These are phyloP conservation scores for Warburgia ugandensis DNA, from an alignment of 164 flowering plant species.

Conservation along the genomic window DNA sequence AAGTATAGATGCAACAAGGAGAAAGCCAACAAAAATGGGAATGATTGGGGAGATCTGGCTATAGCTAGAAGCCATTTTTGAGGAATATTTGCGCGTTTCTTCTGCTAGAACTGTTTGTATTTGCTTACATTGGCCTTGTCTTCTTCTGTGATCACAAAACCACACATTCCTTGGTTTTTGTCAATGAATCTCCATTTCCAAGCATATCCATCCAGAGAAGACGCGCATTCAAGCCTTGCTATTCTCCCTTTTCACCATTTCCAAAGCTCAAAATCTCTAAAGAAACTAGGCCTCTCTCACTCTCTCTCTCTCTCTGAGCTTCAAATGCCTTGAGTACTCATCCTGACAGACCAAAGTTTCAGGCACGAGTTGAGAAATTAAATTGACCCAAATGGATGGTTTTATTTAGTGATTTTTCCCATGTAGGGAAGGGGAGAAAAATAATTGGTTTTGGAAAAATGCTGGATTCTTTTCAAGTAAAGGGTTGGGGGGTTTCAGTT, in stretches of 20 bases:
- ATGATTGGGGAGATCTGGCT: constrained; percentile 46
- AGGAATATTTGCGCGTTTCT: constrained; percentile 21
- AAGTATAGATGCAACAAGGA: constrained; percentile 32
- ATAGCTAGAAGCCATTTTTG: constrained; percentile 41
- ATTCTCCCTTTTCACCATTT: constrained; percentile 19
- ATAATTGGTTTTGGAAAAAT: constrained; percentile 30
- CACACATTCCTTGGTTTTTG: constrained; percentile 28
- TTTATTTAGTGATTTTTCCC: constrained; percentile 30
- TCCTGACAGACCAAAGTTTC: constrained; percentile 29
- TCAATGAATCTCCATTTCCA: constrained; percentile 28
- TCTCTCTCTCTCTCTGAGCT: constrained; percentile 15
- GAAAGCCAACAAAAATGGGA: constrained; percentile 47
- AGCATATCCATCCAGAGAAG: constrained; percentile 30
- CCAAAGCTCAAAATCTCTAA: constrained; percentile 21
- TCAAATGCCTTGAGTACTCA: constrained; percentile 26
- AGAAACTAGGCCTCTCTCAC: constrained; percentile 3
- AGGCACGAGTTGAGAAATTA: constrained; percentile 32
- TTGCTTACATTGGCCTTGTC: constrained; percentile 49
- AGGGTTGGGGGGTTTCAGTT: constrained; percentile 48
- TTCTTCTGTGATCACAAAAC: constrained; percentile 37
- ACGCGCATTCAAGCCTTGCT: constrained; percentile 17
- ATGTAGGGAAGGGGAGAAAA: constrained; percentile 35
- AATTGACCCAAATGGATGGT: constrained; percentile 12
- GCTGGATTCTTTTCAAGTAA: constrained; percentile 7
- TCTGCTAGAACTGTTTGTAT: constrained; percentile 22